These are phyloP conservation scores for Diplodia mutila DNA, from an alignment of 2,329 filamentous ascomycete genomes.

Conservation along the genomic window DNA sequence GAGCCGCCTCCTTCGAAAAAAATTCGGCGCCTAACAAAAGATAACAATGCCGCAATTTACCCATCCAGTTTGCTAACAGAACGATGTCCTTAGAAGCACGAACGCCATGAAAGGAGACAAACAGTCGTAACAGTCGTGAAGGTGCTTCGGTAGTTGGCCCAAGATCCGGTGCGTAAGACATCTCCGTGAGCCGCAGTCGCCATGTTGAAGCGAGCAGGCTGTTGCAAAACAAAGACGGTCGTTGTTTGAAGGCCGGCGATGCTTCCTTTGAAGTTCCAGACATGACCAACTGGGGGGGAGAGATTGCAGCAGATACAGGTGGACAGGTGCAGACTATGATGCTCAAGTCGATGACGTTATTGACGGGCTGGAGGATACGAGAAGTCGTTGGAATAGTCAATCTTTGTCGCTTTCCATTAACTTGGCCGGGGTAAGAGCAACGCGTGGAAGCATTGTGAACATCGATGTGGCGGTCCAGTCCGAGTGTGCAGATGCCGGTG, in stretches of 20 bases:
- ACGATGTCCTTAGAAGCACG: background rate
- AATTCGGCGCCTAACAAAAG: background rate
- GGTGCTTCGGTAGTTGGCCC: background rate
- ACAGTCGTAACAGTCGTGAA: constrained; percentile 1
- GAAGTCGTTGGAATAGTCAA: background rate
- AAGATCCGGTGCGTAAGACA: background rate
- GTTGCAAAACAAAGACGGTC: constrained; percentile 7
- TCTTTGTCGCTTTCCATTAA: constrained; percentile 1
- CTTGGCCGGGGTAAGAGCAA: background rate
- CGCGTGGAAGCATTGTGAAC: background rate
- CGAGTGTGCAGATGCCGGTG: background rate
- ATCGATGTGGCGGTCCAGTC: background rate
- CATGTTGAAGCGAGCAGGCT: background rate
- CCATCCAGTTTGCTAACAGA: background rate
- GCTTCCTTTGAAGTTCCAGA: constrained; percentile 5
- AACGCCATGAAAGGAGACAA: constrained; percentile 12
- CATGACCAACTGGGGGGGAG: background rate
- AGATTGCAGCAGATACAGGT: background rate
- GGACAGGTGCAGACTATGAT: background rate
- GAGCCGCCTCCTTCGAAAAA: background rate
- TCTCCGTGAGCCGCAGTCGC: background rate
- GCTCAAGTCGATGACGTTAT: background rate
- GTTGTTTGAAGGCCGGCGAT: background rate
- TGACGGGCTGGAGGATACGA: constrained; percentile 3
- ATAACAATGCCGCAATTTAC: background rate